Percentiles rank a stretch among this genome's conserved stretches.
These are phyloP conservation scores for Acanthamoeba lenticulata DNA, from an alignment of 208 protist genomes.

Conservation along the genomic window DNA sequence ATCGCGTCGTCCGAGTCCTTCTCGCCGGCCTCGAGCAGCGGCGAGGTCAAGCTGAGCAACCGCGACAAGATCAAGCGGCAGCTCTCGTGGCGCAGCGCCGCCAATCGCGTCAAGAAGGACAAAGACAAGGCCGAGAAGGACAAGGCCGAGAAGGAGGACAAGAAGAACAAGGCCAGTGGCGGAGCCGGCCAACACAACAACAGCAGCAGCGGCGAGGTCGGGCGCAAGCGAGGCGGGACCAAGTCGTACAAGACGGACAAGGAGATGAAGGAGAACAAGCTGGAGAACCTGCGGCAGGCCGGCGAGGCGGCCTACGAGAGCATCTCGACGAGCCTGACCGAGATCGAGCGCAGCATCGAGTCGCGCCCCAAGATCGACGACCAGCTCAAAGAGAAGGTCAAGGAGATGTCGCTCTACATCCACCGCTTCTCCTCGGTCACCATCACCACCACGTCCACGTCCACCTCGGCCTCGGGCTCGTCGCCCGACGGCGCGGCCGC, in stretches of 20 bases:
- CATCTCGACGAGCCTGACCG: background rate
- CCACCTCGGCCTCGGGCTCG: background rate
- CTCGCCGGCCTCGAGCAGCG: background rate
- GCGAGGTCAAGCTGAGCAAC: slow-evolving; percentile 19
- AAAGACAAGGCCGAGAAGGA: too few relatives aligned
- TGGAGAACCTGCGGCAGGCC: slow-evolving; percentile 4
- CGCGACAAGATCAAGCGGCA: slow-evolving; percentile 23
- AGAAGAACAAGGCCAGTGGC: background rate
- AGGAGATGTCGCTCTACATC: slow-evolving; percentile 42
- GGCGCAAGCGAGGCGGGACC: background rate
- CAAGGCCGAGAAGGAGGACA: background rate
- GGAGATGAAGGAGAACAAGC: slow-evolving; percentile 43
- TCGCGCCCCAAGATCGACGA: background rate
- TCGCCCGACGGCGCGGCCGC: background rate
- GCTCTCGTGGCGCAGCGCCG: background rate
- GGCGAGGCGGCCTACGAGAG: slow-evolving; percentile 36
- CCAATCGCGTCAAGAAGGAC: background rate
- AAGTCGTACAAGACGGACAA: slow-evolving; percentile 1
- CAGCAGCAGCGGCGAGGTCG: background rate
- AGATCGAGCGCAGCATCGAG: slow-evolving; percentile 25
- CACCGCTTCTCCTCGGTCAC: slow-evolving; percentile 37
- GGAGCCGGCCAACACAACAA: too few relatives aligned
- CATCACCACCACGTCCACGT: slow-evolving; percentile 6
- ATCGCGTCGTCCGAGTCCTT: background rate
- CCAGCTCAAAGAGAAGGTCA: slow-evolving; percentile 42